phyloP scores from a whole-genome alignment of 768 basidiomycete species.

The Gymnopilus junonius region DNA sequence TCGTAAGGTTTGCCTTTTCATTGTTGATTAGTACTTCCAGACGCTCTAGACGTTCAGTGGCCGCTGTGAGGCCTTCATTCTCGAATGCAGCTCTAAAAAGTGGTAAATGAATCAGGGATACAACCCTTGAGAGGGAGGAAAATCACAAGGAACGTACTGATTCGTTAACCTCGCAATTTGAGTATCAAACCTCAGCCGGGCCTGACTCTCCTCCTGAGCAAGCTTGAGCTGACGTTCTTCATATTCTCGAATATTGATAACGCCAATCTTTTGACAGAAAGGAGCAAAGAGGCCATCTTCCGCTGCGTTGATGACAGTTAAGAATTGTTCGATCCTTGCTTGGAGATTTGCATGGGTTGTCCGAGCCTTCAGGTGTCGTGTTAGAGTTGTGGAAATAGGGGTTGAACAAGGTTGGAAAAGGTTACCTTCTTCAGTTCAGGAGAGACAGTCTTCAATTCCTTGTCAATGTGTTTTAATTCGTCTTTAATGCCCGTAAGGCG shows the following conservation, averaged over 20 bases:
- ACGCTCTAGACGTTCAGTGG: constrained; percentile 62
- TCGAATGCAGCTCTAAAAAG: constrained; percentile 78
- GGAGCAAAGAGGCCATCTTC: constrained; percentile 78
- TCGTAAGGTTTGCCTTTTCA: constrained; percentile 58
- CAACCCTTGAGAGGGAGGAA: not conserved
- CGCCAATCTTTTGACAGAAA: constrained; percentile 83
- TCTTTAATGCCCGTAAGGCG: constrained; percentile 80
- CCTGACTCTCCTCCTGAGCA: constrained; percentile 87
- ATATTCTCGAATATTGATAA: constrained; percentile 87
- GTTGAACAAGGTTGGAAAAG: not conserved
- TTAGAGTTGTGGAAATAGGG: not conserved
- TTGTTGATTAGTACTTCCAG: constrained; percentile 55
- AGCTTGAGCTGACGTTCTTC: constrained; percentile 90
- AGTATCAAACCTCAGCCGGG: constrained; percentile 79
- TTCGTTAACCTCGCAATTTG: constrained; percentile 87
- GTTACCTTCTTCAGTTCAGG: constrained; percentile 76
- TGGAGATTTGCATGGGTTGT: constrained; percentile 54
- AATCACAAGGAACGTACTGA: constrained; percentile 68
- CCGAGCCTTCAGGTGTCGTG: constrained; percentile 47
- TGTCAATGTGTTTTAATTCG: constrained; percentile 82
- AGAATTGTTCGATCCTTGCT: constrained; percentile 57
- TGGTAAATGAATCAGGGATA: not conserved
- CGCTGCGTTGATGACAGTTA: constrained; percentile 66
- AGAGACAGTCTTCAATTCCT: constrained; percentile 64
- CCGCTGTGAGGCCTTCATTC: constrained; percentile 68